A percentile compares a stretch with the other conserved stretches of the same genome.
Evolutionary conservation across 495 filamentous ascomycete species (phyloP).

Genomic region (Talaromyces stipitatus): DNA sequence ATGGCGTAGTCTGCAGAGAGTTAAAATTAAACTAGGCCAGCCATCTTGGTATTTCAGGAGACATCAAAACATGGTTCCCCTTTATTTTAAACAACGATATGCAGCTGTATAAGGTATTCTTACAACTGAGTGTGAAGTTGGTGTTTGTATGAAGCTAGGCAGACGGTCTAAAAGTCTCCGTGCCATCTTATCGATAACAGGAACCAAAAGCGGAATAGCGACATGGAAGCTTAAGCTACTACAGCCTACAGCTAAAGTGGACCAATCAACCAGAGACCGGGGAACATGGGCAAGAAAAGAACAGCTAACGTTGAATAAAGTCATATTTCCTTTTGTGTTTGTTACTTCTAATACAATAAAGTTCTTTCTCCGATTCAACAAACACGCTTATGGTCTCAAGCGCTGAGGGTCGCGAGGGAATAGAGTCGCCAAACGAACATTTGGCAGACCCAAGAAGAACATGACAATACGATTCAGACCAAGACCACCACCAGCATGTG

Average conservation of each 20-base stretch:
- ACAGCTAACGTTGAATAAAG: not conserved
- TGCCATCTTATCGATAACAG: not conserved
- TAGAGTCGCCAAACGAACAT: constrained; percentile 67
- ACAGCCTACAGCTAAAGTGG: not conserved
- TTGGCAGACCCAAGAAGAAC: constrained; percentile 77
- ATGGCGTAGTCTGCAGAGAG: not conserved
- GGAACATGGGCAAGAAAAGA: no score
- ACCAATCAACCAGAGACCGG: no score
- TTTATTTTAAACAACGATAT: not conserved
- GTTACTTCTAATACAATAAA: not conserved
- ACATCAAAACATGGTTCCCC: not conserved
- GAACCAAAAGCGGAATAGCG: not conserved
- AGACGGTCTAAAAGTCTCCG: not conserved
- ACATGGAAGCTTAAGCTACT: not conserved
- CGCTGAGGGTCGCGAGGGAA: constrained; percentile 85
- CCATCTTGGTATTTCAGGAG: not conserved
- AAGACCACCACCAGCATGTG: constrained; percentile 81
- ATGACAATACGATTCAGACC: constrained; percentile 85
- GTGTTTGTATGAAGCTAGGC: not conserved
- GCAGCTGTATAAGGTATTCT: not conserved
- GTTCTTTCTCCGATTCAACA: not conserved
- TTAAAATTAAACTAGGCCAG: not conserved
- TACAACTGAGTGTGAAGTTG: not conserved
- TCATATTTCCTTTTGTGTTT: not conserved
- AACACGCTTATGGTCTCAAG: constrained; percentile 51